Base-by-base conservation (phyloP, 2,329 filamentous ascomycete genomes). In the Drechslera avenae region DNA sequence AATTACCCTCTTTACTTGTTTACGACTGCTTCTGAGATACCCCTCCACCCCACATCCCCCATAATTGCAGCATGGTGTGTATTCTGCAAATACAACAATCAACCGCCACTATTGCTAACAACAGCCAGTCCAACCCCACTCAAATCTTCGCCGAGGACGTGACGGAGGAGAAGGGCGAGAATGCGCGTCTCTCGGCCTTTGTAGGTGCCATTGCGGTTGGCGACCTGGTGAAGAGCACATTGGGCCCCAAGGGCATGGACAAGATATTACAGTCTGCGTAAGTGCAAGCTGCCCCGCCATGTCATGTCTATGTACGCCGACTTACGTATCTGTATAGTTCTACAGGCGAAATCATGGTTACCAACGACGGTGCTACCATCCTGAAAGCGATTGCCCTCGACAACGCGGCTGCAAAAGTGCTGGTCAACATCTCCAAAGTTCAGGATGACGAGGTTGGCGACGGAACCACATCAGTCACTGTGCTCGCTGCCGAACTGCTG, bases 361-460 rank as follows among this genome's bases (percentile, higher is more conserved):
- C 94, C 52, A 99, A 99, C 77, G 94, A 99, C 78, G 94, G 94
- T 72, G 94, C 94, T 58, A 99, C 94, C 18, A 99, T 99, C 64
- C 85, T 99, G 60, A 99, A 99, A 79, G 90, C 93, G 46, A 99
- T 99, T 75, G 94, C 94, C 35, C 88, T 99, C 71, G 94, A 99
- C 76, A 99, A 99, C 74, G 94, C 94, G 35, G 94, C 94, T 17
- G 94, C 94, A 46, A 99, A 99, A 79, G 94, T 99, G 4, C 83
- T 99, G 35, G 94, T 99, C 73, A 99, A 99, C 76, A 97, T 99
- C 67, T 97, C 93, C 58, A 99, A 99, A 79, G 94, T 99, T 5
- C 94, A 99, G 75, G 94, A 99, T 70, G 94, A 99, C 73, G 94
- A 99, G 76, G 93, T 99, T 18, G 94, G 94, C 71, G 94, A 99